phyloP scores from a whole-genome alignment of 768 basidiomycete species.

The Tubosaeta sp. region DNA sequence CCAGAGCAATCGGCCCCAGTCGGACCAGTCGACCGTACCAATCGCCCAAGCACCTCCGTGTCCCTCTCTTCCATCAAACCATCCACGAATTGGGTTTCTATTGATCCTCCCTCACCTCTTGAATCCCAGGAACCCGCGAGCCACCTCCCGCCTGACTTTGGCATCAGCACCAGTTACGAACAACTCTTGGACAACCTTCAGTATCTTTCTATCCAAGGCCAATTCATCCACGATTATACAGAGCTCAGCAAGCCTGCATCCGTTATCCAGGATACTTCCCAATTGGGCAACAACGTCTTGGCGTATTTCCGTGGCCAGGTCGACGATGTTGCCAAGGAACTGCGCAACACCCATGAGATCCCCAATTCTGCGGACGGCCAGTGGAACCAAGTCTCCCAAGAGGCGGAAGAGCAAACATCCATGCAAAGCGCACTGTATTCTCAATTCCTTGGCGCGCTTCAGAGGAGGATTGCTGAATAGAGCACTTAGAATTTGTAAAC shows the following conservation, averaged over 20 bases:
- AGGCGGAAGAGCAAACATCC: constrained; percentile 42
- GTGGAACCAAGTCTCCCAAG: constrained; percentile 40
- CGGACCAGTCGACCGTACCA: constrained; percentile 53
- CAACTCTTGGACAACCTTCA: constrained; percentile 54
- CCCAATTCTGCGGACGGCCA: constrained; percentile 41
- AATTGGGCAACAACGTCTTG: constrained; percentile 44
- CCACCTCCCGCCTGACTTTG: constrained; percentile 40
- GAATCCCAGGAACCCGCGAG: constrained; percentile 32
- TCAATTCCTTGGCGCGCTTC: constrained; percentile 40
- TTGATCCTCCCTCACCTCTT: constrained; percentile 12
- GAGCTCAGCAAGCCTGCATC: constrained; percentile 43
- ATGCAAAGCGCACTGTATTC: constrained; percentile 1
- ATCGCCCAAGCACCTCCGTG: constrained; percentile 38
- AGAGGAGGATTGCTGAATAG: constrained; percentile 44
- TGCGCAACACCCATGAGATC: constrained; percentile 43
- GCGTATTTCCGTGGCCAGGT: constrained; percentile 50
- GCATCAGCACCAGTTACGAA: constrained; percentile 41
- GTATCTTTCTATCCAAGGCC: constrained; percentile 41
- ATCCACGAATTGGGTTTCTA: constrained; percentile 32
- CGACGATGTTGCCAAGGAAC: constrained; percentile 46
- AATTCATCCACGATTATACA: constrained; percentile 34
- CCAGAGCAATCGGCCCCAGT: constrained; percentile 45
- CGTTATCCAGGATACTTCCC: constrained; percentile 45
- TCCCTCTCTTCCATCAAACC: constrained; percentile 51
- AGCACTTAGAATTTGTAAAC: background rate